Evolutionary conservation across 345 rosid species (phyloP).

Genomic region (Eucalyptus caleyi): DNA sequence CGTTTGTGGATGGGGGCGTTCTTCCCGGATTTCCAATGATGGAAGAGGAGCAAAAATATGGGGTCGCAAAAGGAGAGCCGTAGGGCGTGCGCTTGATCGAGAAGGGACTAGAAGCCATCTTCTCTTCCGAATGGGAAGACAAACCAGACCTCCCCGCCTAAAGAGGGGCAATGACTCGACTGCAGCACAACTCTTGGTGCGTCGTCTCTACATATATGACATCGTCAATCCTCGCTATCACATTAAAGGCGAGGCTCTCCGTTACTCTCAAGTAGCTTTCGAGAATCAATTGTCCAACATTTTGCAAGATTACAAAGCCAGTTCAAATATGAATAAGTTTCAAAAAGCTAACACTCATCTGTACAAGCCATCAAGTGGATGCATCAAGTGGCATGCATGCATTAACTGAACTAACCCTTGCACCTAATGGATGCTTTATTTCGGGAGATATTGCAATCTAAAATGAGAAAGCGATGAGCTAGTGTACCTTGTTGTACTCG

Average conservation of each 20-base stretch:
- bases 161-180: constrained; percentile 60
- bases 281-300: constrained; percentile 90
- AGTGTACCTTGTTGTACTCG: constrained; percentile 64
- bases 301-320: constrained; percentile 19
- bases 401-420: background rate
- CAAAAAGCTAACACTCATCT: background rate
- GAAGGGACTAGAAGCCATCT: constrained; percentile 53
- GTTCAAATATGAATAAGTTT: background rate
- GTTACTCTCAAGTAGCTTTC: constrained; percentile 95
- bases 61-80: constrained; percentile 63
- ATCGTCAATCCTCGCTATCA: constrained; percentile 89
- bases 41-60: constrained; percentile 43
- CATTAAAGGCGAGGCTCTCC: constrained; percentile 98
- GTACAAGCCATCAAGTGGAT: background rate
- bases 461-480: background rate
- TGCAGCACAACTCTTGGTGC: constrained; percentile 39
- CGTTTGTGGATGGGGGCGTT: constrained; percentile 18
- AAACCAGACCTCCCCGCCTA: constrained; percentile 42
- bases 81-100: constrained; percentile 53
- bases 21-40: constrained; percentile 48
- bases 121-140: constrained; percentile 57
- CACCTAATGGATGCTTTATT: background rate
- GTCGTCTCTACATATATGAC: constrained; percentile 87
- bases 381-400: background rate
- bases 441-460: background rate